Percentiles rank a stretch among this genome's conserved stretches.
Evolutionary conservation across 2,329 filamentous ascomycete genomes (phyloP).

Genomic region (Capronia epimyces): DNA sequence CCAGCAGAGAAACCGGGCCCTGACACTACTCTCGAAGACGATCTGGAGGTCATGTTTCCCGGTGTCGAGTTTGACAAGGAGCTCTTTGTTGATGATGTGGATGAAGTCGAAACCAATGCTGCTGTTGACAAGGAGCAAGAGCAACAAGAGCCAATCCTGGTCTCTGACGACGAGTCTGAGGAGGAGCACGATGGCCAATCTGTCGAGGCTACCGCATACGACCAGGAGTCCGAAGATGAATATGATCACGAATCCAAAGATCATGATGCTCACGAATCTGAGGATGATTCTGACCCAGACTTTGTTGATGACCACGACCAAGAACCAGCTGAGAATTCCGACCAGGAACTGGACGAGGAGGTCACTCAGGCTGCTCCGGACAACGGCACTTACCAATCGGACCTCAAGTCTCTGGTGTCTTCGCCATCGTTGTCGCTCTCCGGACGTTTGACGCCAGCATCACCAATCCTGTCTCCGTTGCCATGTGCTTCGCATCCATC

Average conservation of each 20-base stretch:
- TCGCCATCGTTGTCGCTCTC: too few species aligned
- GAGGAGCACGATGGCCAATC: not conserved
- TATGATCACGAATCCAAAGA: not conserved
- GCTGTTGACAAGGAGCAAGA: too few species aligned
- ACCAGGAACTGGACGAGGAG: conserved; percentile 2
- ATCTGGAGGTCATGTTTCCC: not conserved
- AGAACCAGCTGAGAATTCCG: not conserved
- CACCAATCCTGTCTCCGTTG: not conserved
- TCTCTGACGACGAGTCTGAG: not conserved
- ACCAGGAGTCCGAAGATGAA: not conserved
- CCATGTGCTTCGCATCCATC: not conserved
- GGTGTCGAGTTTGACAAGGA: not conserved
- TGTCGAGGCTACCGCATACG: not conserved
- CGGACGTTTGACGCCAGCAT: not conserved
- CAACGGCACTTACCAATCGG: not conserved
- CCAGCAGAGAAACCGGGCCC: not conserved
- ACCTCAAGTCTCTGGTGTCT: too few species aligned
- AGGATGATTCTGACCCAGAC: not conserved
- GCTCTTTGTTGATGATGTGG: conserved; percentile 3
- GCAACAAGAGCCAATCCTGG: not conserved
- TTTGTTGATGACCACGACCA: not conserved
- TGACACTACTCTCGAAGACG: not conserved
- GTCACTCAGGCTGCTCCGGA: conserved; percentile 10
- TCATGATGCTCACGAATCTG: not conserved
- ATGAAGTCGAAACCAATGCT: conserved; percentile 2